Evolutionary conservation across 164 flowering plant genomes (phyloP).

Genomic region (Annona cherimola): DNA sequence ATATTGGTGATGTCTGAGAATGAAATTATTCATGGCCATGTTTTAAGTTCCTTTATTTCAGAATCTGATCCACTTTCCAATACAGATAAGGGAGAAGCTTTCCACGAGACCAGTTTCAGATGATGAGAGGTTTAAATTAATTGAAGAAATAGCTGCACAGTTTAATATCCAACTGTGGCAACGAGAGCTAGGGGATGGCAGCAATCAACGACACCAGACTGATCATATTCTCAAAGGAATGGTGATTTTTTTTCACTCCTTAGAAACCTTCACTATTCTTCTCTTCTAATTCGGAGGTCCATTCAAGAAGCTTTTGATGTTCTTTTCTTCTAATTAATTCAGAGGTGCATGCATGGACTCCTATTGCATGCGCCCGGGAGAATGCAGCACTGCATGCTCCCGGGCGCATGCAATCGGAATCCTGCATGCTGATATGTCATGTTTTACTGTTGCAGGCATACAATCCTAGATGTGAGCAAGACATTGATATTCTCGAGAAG

Average conservation of each 20-base stretch:
- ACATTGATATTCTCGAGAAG: background rate
- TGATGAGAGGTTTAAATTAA: constrained; percentile 42
- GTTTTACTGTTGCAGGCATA: constrained; percentile 11
- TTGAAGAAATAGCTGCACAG: constrained; percentile 52
- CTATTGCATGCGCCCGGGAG: no score
- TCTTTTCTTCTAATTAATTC: background rate
- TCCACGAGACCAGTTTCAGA: constrained; percentile 32
- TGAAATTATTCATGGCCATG: background rate
- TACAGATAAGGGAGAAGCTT: constrained; percentile 35
- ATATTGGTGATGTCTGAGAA: no score
- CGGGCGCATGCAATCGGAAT: no score
- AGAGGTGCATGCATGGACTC: no score
- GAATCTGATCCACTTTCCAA: background rate
- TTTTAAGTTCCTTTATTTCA: background rate
- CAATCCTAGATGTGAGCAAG: background rate
- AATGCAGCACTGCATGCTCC: no score
- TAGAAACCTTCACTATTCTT: background rate
- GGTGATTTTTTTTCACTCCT: background rate
- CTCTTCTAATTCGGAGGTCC: background rate
- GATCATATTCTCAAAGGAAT: background rate
- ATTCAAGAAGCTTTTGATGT: background rate
- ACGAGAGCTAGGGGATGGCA: constrained; percentile 34
- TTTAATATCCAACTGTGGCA: constrained; percentile 27
- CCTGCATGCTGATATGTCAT: no score
- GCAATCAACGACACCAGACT: constrained; percentile 14